phyloP scores from a whole-genome alignment of 352 stramenopile genomes.

The Globisporangium orthogonon region DNA sequence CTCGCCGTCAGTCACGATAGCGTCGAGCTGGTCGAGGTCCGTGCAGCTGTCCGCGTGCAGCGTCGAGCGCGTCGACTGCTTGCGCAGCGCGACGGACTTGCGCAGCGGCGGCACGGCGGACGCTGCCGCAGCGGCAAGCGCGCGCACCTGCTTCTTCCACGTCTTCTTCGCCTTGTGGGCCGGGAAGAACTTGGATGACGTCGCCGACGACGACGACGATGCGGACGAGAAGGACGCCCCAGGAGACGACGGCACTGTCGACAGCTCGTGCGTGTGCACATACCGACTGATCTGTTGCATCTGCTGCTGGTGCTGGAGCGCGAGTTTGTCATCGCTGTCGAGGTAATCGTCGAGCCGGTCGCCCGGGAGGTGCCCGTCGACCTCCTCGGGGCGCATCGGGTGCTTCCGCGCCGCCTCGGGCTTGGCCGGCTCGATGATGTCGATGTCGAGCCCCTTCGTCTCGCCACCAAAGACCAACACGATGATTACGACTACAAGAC shows the following conservation, averaged over 20 bases:
- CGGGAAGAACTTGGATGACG: conserved; percentile 6
- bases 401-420: too few species aligned
- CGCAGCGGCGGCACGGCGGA: not conserved
- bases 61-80: conserved; percentile 13
- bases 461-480: conserved; percentile 7
- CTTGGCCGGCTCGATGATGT: conserved; percentile 14
- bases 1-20: conserved; percentile 25
- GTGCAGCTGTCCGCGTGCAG: conserved; percentile 14
- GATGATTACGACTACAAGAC: conserved; percentile 1
- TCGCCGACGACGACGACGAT: conserved; percentile 11
- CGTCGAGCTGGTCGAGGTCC: conserved; percentile 32
- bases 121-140: conserved; percentile 8
- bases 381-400: too few species aligned
- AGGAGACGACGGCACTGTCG: conserved; percentile 20
- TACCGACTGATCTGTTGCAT: conserved; percentile 1
- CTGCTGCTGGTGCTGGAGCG: not conserved
- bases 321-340: conserved; percentile 9
- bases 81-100: conserved; percentile 7
- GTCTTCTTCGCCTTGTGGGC: conserved; percentile 3
- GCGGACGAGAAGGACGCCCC: conserved; percentile 13
- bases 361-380: too few species aligned
- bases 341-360: conserved; percentile 8
- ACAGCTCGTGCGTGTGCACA: conserved; percentile 12
- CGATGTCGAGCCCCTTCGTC: conserved; percentile 11
- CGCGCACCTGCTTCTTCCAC: conserved; percentile 14